Percentiles rank a stretch among this genome's conserved stretches.
Conservation (phyloP, 2,329 filamentous ascomycete genomes). For the Teratosphaeria destructans region DNA sequence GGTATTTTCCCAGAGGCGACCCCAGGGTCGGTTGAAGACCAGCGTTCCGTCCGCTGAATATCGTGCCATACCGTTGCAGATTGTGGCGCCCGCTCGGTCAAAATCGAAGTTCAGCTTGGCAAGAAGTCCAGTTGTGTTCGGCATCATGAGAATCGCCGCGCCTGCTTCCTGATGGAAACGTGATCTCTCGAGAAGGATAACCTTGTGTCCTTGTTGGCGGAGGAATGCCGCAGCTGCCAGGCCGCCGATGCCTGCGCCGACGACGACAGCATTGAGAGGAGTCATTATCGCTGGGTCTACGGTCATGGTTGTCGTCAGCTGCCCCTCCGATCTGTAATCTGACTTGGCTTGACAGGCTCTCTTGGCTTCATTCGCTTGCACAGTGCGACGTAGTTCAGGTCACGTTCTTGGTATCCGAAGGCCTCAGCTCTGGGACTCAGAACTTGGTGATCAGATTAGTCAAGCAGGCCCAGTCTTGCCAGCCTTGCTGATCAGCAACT, state of each 20-base stretch:
- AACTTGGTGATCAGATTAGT: background rate
- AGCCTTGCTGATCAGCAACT: background rate
- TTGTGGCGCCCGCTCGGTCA: background rate
- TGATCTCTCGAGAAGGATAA: slow-evolving; percentile 5
- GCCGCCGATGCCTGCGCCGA: background rate
- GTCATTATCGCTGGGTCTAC: background rate
- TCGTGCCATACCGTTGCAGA: background rate
- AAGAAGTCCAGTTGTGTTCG: slow-evolving; percentile 14
- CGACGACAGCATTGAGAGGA: background rate
- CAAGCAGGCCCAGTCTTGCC: background rate
- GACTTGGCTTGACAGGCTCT: background rate
- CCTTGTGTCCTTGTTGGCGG: background rate
- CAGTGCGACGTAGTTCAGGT: no score
- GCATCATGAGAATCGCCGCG: slow-evolving; percentile 19
- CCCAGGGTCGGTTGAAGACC: background rate
- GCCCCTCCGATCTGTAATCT: background rate
- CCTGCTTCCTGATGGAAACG: slow-evolving; percentile 19
- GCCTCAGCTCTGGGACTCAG: background rate
- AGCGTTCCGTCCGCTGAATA: background rate
- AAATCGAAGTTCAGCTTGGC: slow-evolving; percentile 5
- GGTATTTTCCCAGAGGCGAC: background rate
- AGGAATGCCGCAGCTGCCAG: background rate
- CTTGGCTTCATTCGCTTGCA: background rate
- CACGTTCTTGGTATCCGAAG: no score
- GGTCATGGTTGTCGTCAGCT: background rate